phyloP scores from a whole-genome alignment of 2,329 filamentous ascomycete species.

The Penicillium sp. region DNA sequence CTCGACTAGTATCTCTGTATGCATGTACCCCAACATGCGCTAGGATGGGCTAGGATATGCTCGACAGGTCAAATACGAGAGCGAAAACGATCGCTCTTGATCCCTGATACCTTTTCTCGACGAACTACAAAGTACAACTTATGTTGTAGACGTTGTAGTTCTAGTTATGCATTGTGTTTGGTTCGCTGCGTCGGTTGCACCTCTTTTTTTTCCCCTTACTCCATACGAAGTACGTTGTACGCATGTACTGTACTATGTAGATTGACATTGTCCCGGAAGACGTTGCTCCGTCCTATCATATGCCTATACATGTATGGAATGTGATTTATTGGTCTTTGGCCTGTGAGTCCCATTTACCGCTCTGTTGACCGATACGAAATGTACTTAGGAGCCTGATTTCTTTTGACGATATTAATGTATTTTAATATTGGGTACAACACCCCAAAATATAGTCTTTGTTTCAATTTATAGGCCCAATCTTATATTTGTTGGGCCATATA shows the following conservation, averaged over 20 bases:
- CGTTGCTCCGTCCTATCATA: conserved; percentile 9
- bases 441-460: not conserved
- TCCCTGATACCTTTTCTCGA: not conserved
- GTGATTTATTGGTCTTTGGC: not conserved
- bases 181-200: not conserved
- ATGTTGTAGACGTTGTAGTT: not conserved
- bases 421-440: not conserved
- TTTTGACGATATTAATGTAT: not conserved
- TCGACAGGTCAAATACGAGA: conserved; percentile 3
- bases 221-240: not conserved
- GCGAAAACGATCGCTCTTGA: not conserved
- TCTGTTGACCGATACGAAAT: not conserved
- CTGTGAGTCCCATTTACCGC: not conserved
- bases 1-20: not conserved
- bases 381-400: not conserved
- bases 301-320: not conserved
- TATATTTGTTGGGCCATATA: not conserved
- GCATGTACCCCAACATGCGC: conserved; percentile 4
- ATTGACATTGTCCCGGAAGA: conserved; percentile 1
- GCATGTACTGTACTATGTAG: not conserved
- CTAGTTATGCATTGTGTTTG: not conserved
- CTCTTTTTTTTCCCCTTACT: not conserved
- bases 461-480: not conserved
- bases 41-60: not conserved
- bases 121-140: not conserved